Conservation (phyloP, 768 basidiomycete genomes). For the Tulasnella sp. region DNA sequence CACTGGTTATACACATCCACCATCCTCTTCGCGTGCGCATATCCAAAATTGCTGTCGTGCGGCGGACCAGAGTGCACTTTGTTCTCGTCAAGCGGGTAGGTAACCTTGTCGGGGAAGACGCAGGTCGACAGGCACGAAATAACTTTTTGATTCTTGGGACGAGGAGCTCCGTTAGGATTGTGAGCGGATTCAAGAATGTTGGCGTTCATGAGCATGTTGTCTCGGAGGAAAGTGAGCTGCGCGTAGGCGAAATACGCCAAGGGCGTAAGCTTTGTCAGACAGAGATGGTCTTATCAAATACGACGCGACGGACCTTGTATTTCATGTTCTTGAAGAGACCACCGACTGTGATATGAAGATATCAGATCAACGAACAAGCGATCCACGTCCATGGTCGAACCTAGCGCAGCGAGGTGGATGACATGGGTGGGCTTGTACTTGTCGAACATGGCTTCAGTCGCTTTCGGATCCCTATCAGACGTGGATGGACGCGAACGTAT, state of each 20-base stretch:
- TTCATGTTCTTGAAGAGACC: constrained; percentile 96
- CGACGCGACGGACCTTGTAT: constrained; percentile 78
- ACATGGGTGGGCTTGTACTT: constrained; percentile 94
- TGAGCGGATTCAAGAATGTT: constrained; percentile 69
- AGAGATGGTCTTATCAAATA: too few species aligned
- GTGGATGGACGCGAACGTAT: background rate
- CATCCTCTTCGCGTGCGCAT: constrained; percentile 92
- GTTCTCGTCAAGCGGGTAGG: constrained; percentile 87
- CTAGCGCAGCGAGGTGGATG: constrained; percentile 92
- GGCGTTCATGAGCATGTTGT: constrained; percentile 94
- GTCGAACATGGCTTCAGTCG: constrained; percentile 71
- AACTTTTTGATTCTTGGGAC: constrained; percentile 61
- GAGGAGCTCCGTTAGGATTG: constrained; percentile 29
- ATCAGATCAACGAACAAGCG: too few species aligned
- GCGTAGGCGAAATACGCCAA: background rate
- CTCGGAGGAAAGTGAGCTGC: constrained; percentile 86
- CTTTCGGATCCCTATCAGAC: constrained; percentile 56
- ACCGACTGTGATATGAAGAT: constrained; percentile 56
- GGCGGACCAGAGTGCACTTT: constrained; percentile 92
- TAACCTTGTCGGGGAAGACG: constrained; percentile 93
- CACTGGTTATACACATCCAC: constrained; percentile 95
- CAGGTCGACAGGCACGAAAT: constrained; percentile 96
- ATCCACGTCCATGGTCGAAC: constrained; percentile 41
- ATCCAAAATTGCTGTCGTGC: constrained; percentile 93
- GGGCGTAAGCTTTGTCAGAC: background rate